phyloP scores from a whole-genome alignment of 306 rosid genomes.

The Astragalus membranaceus region DNA sequence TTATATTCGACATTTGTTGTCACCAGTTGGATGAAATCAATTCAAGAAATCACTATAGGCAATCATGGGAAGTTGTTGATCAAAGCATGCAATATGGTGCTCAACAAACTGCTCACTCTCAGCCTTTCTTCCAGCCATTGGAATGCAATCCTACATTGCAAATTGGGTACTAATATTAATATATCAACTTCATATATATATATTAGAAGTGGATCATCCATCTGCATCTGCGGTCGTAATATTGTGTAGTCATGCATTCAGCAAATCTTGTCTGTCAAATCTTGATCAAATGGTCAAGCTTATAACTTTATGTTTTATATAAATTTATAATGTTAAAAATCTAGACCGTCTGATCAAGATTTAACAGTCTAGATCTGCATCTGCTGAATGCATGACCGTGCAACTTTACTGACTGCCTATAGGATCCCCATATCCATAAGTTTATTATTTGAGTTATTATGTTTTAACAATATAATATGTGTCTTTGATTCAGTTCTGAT shows the following conservation, averaged over 20 bases:
- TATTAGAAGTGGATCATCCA: no score
- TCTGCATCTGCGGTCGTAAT: no score
- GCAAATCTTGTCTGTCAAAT: no score
- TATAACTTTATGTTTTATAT: no score
- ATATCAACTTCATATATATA: not conserved
- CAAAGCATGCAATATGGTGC: slow-evolving; percentile 52
- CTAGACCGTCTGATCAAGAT: no score
- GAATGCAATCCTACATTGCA: slow-evolving; percentile 90
- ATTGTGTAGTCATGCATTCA: no score
- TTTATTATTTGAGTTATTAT: not conserved
- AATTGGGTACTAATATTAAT: slow-evolving; percentile 57
- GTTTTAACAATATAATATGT: not conserved
- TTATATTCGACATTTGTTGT: not conserved
- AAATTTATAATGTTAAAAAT: no score
- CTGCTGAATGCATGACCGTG: no score
- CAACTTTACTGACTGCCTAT: no score
- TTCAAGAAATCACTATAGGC: slow-evolving; percentile 57
- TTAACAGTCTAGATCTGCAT: no score
- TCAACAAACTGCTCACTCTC: slow-evolving; percentile 57
- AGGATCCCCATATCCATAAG: no score
- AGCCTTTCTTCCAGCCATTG: slow-evolving; percentile 67
- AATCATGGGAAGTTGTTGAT: slow-evolving; percentile 73
- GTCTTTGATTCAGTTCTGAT: slow-evolving; percentile 22
- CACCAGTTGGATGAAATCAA: slow-evolving; percentile 80
- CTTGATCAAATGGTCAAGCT: no score